These are phyloP conservation scores for Metschnikowia bowlesiae DNA, from an alignment of 805 yeast species.

Conservation along the genomic window DNA sequence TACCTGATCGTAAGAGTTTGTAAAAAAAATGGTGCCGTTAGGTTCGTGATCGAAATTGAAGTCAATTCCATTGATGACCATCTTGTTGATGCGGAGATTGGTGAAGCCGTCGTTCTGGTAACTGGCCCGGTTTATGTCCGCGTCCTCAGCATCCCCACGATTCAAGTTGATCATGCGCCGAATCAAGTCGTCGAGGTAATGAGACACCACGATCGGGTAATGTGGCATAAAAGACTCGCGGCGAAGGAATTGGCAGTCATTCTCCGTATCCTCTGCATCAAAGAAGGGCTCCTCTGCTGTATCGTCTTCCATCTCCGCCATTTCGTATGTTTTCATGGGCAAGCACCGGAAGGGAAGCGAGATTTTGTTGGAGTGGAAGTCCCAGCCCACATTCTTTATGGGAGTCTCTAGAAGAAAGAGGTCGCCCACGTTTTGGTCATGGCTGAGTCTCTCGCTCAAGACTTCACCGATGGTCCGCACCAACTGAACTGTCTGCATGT, in stretches of 20 bases:
- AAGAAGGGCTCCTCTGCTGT: slow-evolving; percentile 18
- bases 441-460: slow-evolving; percentile 19
- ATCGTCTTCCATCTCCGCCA: slow-evolving; percentile 34
- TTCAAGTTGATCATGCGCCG: slow-evolving; percentile 29
- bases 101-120: slow-evolving; percentile 36
- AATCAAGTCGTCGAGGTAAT: slow-evolving; percentile 32
- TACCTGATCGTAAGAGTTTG: slow-evolving; percentile 22
- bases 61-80: slow-evolving; percentile 31
- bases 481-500: slow-evolving; percentile 55
- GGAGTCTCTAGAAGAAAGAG: slow-evolving; percentile 11
- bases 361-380: slow-evolving; percentile 26
- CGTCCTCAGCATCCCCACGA: slow-evolving; percentile 41
- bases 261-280: slow-evolving; percentile 20
- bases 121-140: slow-evolving; percentile 20
- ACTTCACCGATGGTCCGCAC: slow-evolving; percentile 50
- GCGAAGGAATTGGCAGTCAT: slow-evolving; percentile 12
- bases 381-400: slow-evolving; percentile 26
- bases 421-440: slow-evolving; percentile 16
- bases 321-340: slow-evolving; percentile 29
- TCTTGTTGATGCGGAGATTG: slow-evolving; percentile 21
- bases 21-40: slow-evolving; percentile 37
- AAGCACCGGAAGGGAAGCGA: slow-evolving; percentile 33
- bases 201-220: slow-evolving; percentile 25
- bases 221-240: slow-evolving; percentile 15
- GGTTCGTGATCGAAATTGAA: slow-evolving; percentile 33